Conservation (phyloP, 768 basidiomycete genomes). For the Tylopilus rubrobrunneus region DNA sequence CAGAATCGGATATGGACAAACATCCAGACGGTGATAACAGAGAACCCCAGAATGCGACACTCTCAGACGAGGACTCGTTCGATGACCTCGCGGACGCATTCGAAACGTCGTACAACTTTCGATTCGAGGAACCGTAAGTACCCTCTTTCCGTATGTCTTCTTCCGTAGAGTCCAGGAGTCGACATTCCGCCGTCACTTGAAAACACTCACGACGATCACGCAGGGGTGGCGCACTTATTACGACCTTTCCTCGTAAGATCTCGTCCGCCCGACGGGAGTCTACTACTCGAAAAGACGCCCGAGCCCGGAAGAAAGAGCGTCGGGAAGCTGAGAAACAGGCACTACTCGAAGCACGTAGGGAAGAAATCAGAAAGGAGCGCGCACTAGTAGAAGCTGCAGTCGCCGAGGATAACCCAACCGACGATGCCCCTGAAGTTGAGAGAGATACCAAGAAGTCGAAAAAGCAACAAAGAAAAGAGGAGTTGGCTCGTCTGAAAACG, state of each 20-base stretch:
- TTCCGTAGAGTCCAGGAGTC: background rate
- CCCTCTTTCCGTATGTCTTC: background rate
- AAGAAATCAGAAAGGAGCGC: conserved; percentile 75
- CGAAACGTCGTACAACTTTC: conserved; percentile 96
- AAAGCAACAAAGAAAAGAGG: conserved; percentile 49
- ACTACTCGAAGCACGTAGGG: conserved; percentile 79
- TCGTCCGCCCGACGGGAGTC: conserved; percentile 68
- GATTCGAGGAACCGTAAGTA: conserved; percentile 93
- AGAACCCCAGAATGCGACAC: conserved; percentile 30
- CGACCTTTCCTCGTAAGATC: conserved; percentile 74
- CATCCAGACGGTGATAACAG: conserved; percentile 19
- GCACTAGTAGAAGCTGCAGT: conserved; percentile 58
- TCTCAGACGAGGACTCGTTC: conserved; percentile 68
- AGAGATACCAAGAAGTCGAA: conserved; percentile 51
- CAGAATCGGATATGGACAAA: conserved; percentile 14
- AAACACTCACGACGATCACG: background rate
- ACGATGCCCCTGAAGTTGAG: conserved; percentile 19
- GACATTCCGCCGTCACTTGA: background rate
- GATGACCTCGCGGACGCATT: conserved; percentile 90
- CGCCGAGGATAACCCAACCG: conserved; percentile 65
- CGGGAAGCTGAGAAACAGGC: conserved; percentile 62
- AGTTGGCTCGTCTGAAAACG: conserved; percentile 73
- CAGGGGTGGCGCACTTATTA: conserved; percentile 64
- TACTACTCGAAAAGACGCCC: conserved; percentile 79
- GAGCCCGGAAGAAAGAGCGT: conserved; percentile 69